These are phyloP conservation scores for Syzygium malaccense DNA, from an alignment of 441 rosid species.

Conservation along the genomic window DNA sequence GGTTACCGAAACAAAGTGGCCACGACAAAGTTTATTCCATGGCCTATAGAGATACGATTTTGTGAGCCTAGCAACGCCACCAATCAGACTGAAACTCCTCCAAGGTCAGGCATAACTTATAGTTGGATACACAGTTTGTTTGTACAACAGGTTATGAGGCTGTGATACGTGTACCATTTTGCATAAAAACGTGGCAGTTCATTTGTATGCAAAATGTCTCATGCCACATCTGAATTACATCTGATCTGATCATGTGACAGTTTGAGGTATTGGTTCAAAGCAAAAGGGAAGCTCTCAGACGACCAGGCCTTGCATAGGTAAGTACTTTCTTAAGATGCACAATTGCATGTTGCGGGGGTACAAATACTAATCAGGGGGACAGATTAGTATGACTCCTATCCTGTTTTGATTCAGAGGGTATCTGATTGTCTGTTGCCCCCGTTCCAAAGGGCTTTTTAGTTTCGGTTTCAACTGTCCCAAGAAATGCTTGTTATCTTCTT, in stretches of 20 bases:
- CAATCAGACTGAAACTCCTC: constrained; percentile 77
- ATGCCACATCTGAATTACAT: constrained; percentile 1
- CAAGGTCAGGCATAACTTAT: constrained; percentile 43
- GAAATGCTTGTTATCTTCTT: neutral
- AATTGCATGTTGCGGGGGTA: neutral
- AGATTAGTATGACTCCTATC: neutral
- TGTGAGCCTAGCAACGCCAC: constrained; percentile 70
- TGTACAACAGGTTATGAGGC: neutral
- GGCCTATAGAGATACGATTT: constrained; percentile 96
- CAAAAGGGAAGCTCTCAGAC: constrained; percentile 91
- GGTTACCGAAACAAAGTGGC: constrained; percentile 84
- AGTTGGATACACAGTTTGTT: constrained; percentile 1
- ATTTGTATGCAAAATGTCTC: neutral
- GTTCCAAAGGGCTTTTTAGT: neutral
- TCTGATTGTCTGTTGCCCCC: neutral
- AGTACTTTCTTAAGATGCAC: constrained; percentile 9
- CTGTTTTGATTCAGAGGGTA: neutral
- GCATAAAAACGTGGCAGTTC: neutral
- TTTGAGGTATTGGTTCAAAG: constrained; percentile 87
- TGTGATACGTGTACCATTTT: neutral
- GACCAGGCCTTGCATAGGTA: constrained; percentile 96
- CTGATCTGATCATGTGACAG: constrained; percentile 29
- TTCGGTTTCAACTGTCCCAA: neutral
- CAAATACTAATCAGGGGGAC: neutral
- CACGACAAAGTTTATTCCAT: constrained; percentile 52